These are phyloP conservation scores for Lodderomyces margitis DNA, from an alignment of 1,139 yeast species.

Conservation along the genomic window DNA sequence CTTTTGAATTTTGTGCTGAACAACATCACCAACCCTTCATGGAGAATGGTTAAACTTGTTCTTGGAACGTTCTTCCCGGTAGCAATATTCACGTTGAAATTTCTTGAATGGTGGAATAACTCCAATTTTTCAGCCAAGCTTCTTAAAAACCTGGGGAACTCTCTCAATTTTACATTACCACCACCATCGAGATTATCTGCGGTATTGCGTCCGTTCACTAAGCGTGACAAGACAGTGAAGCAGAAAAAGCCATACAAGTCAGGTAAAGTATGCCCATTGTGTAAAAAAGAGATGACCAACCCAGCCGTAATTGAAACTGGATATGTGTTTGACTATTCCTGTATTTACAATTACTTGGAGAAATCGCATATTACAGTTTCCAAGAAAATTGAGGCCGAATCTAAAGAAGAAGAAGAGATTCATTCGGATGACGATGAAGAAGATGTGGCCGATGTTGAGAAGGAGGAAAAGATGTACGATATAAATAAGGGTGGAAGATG, in stretches of 20 bases:
- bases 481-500: conserved; percentile 67
- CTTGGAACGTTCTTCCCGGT: conserved; percentile 71
- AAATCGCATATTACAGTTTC: conserved; percentile 40
- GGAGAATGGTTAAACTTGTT: conserved; percentile 35
- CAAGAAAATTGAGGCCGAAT: conserved; percentile 21
- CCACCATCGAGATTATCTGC: conserved; percentile 42
- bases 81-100: conserved; percentile 79
- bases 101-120: conserved; percentile 93
- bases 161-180: conserved; percentile 52
- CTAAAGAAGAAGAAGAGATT: conserved; percentile 15
- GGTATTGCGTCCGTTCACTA: conserved; percentile 12
- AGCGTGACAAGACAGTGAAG: neutral
- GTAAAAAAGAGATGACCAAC: conserved; percentile 60
- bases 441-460: conserved; percentile 25
- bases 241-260: conserved; percentile 24
- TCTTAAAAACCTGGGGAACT: conserved; percentile 50
- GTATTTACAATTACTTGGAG: conserved; percentile 68
- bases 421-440: conserved; percentile 12
- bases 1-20: conserved; percentile 29
- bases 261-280: conserved; percentile 64
- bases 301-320: conserved; percentile 94
- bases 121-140: conserved; percentile 70
- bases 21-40: conserved; percentile 39
- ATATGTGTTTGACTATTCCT: conserved; percentile 82
- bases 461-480: conserved; percentile 17